These are phyloP conservation scores for Xylaria scruposa DNA, from an alignment of 495 filamentous ascomycete genomes.

Conservation along the genomic window DNA sequence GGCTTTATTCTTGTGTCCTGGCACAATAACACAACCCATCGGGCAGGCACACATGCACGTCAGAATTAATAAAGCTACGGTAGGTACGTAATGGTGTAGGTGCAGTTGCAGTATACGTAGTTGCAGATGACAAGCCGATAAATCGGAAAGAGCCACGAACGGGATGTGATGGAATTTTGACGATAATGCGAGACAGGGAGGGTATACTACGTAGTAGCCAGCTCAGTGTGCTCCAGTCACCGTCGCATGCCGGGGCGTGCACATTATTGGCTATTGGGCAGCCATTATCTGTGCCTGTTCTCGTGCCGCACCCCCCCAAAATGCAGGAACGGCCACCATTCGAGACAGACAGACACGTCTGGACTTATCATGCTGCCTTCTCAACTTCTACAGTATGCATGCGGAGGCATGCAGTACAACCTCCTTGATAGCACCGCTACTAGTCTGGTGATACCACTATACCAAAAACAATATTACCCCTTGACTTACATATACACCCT, in stretches of 20 bases:
- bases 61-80: slow-evolving; percentile 3
- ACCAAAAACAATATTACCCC: slow-evolving; percentile 15
- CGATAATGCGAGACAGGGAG: slow-evolving; percentile 12
- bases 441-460: too few relatives aligned
- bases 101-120: neutral
- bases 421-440: too few relatives aligned
- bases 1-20: neutral
- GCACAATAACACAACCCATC: slow-evolving; percentile 5
- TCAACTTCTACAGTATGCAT: slow-evolving; percentile 2
- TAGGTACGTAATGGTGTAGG: slow-evolving; percentile 4
- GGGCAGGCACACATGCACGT: slow-evolving; percentile 14
- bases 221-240: slow-evolving; percentile 10
- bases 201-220: slow-evolving; percentile 5
- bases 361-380: neutral
- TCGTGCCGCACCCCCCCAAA: neutral
- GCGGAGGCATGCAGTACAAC: slow-evolving; percentile 10
- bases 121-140: neutral
- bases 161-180: neutral
- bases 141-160: slow-evolving; percentile 24
- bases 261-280: slow-evolving; percentile 7
- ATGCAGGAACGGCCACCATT: slow-evolving; percentile 19
- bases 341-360: neutral
- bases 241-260: neutral
- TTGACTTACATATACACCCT: neutral
- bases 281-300: neutral